A percentile compares a stretch with the other conserved stretches of the same genome.
These are phyloP conservation scores for Alternaria tenuissima DNA, from an alignment of 2,329 filamentous ascomycete species.

Conservation along the genomic window DNA sequence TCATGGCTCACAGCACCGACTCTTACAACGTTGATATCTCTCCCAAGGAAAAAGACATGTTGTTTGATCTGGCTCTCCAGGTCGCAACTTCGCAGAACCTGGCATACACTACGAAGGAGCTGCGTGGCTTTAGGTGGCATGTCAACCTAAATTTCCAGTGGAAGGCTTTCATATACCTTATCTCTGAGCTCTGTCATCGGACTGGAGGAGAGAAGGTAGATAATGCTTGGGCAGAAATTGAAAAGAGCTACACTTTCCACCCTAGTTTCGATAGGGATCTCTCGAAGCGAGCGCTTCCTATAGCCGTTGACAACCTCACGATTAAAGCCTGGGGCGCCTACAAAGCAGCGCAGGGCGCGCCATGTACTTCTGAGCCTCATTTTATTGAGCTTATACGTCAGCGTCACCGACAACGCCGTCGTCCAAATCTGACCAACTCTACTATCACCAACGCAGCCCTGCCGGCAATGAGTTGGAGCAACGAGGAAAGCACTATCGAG, in stretches of 20 bases:
- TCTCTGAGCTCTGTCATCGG: slow-evolving; percentile 45
- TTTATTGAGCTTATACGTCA: slow-evolving; percentile 34
- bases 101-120: slow-evolving; percentile 48
- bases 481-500: too few species aligned
- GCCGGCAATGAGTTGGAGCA: too few species aligned
- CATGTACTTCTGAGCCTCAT: slow-evolving; percentile 25
- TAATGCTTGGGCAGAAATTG: slow-evolving; percentile 57
- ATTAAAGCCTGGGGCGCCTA: slow-evolving; percentile 56
- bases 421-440: background rate
- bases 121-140: slow-evolving; percentile 58
- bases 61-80: slow-evolving; percentile 54
- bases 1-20: slow-evolving; percentile 56
- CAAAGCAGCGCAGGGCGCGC: slow-evolving; percentile 13
- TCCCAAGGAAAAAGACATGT: slow-evolving; percentile 48
- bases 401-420: slow-evolving; percentile 10
- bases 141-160: slow-evolving; percentile 59
- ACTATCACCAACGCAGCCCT: too few species aligned
- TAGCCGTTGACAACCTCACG: slow-evolving; percentile 54
- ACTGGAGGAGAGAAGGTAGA: slow-evolving; percentile 37
- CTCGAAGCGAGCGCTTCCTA: slow-evolving; percentile 51
- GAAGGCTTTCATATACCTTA: slow-evolving; percentile 62
- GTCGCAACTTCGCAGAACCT: slow-evolving; percentile 54
- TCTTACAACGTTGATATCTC: slow-evolving; percentile 45
- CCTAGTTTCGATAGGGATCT: slow-evolving; percentile 49
- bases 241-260: slow-evolving; percentile 55